Conservation (phyloP, 306 rosid genomes). For the Clitoria ternatea region DNA sequence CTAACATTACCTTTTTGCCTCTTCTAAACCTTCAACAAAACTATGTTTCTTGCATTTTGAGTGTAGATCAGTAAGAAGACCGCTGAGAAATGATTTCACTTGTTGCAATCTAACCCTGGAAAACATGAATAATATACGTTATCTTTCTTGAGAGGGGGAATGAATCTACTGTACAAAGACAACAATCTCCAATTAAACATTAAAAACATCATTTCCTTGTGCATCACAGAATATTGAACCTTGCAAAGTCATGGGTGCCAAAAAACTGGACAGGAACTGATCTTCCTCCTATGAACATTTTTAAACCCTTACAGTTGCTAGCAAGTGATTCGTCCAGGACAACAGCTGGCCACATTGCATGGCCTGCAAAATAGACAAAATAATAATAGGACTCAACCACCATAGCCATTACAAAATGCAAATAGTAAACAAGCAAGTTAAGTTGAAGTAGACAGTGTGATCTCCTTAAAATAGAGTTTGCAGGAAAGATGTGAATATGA, state of each 20-base stretch:
- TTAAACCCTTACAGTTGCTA: constrained; percentile 77
- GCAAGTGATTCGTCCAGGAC: constrained; percentile 87
- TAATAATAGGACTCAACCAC: not conserved
- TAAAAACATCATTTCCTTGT: constrained; percentile 8
- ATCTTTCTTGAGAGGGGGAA: constrained; percentile 1
- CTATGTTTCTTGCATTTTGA: constrained; percentile 80
- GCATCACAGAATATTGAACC: constrained; percentile 47
- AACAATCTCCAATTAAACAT: not conserved
- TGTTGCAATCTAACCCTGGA: constrained; percentile 80
- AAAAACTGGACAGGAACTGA: constrained; percentile 93
- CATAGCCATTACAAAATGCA: constrained; percentile 10
- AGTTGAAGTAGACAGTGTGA: not conserved
- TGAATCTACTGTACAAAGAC: not conserved
- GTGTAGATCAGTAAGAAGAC: constrained; percentile 86
- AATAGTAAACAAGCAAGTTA: constrained; percentile 10
- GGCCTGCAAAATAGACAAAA: constrained; percentile 55
- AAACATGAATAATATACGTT: constrained; percentile 9
- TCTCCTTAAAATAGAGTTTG: not conserved
- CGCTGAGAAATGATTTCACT: constrained; percentile 80
- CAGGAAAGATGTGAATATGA: not conserved
- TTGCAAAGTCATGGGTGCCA: constrained; percentile 98
- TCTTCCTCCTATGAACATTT: constrained; percentile 57
- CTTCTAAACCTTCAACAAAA: constrained; percentile 80
- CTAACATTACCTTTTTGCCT: constrained; percentile 78
- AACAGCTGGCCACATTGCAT: constrained; percentile 99